Percentiles rank a stretch among this genome's conserved stretches.
Conservation (phyloP, 2,329 filamentous ascomycete species). For the Pseudodiploospora longispora region DNA sequence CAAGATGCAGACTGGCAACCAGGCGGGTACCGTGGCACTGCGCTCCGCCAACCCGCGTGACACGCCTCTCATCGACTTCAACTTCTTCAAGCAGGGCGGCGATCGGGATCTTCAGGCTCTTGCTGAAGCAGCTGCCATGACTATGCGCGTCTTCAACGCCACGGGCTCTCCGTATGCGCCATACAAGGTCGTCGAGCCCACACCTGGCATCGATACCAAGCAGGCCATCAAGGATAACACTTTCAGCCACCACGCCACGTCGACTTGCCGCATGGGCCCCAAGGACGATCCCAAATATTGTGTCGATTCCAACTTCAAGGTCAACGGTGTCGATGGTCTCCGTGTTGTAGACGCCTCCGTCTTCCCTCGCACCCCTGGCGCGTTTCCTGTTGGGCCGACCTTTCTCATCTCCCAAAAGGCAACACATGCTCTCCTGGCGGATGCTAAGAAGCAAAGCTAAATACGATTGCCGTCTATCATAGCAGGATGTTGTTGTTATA, state of each 20-base stretch:
- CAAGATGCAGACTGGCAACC: constrained; percentile 56
- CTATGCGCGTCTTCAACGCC: background rate
- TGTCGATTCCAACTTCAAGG: constrained; percentile 30
- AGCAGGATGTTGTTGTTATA: no score
- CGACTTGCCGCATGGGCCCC: background rate
- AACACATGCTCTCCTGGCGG: background rate
- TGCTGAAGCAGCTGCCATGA: background rate
- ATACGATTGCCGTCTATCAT: no score
- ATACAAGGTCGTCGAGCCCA: constrained; percentile 8
- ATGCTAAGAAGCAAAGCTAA: no score
- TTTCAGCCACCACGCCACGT: background rate
- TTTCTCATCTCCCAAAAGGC: background rate
- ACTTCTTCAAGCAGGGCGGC: constrained; percentile 34
- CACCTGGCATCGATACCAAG: background rate
- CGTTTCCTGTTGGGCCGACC: background rate
- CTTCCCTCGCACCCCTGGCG: constrained; percentile 18
- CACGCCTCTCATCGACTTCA: constrained; percentile 19
- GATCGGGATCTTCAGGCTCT: background rate
- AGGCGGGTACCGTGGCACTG: constrained; percentile 26
- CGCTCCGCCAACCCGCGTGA: constrained; percentile 12
- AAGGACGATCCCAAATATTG: background rate
- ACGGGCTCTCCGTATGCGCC: background rate
- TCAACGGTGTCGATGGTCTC: constrained; percentile 29
- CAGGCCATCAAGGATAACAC: background rate
- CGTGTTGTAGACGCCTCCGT: constrained; percentile 32